Conservation (phyloP, 108 stramenopile species). For the Nitzschia putrida region DNA sequence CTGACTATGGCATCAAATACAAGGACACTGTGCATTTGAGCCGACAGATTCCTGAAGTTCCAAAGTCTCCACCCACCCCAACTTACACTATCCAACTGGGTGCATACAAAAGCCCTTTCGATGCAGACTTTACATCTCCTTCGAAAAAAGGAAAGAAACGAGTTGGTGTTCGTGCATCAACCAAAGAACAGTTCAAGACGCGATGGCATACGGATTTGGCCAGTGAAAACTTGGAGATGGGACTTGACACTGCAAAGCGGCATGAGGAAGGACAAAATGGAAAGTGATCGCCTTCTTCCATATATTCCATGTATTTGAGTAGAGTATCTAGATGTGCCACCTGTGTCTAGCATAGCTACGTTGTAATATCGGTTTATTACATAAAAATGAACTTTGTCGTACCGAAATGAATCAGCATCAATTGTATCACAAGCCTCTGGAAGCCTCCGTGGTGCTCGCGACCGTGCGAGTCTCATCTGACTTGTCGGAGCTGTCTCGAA, state of each 20-base stretch:
- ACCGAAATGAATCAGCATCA: too few relatives aligned
- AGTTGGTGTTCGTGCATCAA: conserved; percentile 12
- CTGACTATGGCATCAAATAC: conserved; percentile 23
- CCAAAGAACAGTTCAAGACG: conserved; percentile 12
- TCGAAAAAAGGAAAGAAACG: conserved; percentile 6
- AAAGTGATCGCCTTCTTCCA: too few relatives aligned
- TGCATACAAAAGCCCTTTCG: conserved; percentile 10
- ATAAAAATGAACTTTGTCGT: too few relatives aligned
- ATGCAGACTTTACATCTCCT: conserved; percentile 1
- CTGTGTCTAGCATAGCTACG: too few relatives aligned
- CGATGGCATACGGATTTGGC: conserved; percentile 20
- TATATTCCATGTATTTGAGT: too few relatives aligned
- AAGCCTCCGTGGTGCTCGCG: too few relatives aligned
- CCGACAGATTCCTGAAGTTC: neutral
- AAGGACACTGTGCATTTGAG: conserved; percentile 32
- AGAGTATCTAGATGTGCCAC: too few relatives aligned
- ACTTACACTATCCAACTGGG: conserved; percentile 11
- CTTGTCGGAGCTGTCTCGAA: neutral
- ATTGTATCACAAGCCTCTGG: too few relatives aligned
- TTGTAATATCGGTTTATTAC: too few relatives aligned
- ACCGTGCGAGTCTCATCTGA: neutral
- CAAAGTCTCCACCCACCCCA: neutral
- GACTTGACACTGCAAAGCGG: neutral
- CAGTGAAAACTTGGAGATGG: neutral
- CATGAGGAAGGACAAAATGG: neutral